A percentile compares a stretch with the other conserved stretches of the same genome.
phyloP scores from a whole-genome alignment of 2,329 filamentous ascomycete species.

The Xylariaceae sp. region DNA sequence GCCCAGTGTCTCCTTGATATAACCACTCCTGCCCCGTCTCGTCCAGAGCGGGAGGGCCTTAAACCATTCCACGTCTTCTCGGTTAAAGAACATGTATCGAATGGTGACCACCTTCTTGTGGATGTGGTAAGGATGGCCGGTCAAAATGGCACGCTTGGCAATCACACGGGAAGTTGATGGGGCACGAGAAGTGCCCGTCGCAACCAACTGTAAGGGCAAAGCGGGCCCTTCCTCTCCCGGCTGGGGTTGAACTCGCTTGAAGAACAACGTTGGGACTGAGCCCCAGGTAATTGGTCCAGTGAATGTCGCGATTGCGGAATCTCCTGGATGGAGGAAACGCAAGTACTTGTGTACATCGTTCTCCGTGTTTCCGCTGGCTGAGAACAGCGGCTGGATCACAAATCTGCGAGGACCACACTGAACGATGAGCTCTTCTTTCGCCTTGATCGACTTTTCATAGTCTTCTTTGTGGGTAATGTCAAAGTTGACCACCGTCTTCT shows the following conservation, averaged over 20 bases:
- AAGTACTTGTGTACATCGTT: slow-evolving; percentile 98
- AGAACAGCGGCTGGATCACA: slow-evolving; percentile 85
- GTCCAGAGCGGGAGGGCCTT: slow-evolving; percentile 96
- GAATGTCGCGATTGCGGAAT: slow-evolving; percentile 83
- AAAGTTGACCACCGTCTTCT: slow-evolving; percentile 83
- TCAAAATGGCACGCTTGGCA: slow-evolving; percentile 88
- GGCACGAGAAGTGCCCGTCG: slow-evolving; percentile 78
- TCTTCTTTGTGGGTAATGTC: slow-evolving; percentile 81
- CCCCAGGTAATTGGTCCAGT: slow-evolving; percentile 91
- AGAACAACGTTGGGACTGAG: slow-evolving; percentile 82
- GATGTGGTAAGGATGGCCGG: slow-evolving; percentile 96
- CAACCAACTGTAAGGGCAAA: slow-evolving; percentile 66
- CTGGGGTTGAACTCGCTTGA: slow-evolving; percentile 54
- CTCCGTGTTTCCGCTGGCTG: slow-evolving; percentile 78
- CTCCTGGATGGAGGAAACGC: slow-evolving; percentile 84
- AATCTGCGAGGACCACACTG: slow-evolving; percentile 87
- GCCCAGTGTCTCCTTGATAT: slow-evolving; percentile 87
- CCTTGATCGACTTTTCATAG: slow-evolving; percentile 69
- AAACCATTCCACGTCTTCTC: slow-evolving; percentile 94
- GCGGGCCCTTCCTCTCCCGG: slow-evolving; percentile 40
- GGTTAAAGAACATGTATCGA: slow-evolving; percentile 99
- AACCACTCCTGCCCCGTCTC: slow-evolving; percentile 77
- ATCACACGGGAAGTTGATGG: slow-evolving; percentile 73
- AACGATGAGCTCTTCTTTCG: slow-evolving; percentile 86
- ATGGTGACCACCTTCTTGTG: slow-evolving; percentile 97